Evolutionary conservation across 805 yeast genomes (phyloP), one percentile per base, ranked within the genome.

Genomic region (Hyphopichia homilentoma): DNA sequence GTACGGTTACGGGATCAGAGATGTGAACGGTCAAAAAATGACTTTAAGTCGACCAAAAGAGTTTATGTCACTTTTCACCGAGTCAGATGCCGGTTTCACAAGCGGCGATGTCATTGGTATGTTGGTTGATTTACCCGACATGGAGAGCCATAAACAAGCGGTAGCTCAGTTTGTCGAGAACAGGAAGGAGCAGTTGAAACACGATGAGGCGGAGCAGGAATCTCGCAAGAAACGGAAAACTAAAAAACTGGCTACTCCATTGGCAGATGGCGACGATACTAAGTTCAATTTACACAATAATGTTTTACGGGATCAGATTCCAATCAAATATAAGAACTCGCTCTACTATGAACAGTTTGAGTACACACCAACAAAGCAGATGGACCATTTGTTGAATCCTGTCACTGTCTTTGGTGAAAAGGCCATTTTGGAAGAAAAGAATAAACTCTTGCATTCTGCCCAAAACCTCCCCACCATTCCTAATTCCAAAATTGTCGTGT

Each of bases 1-100:
- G 0, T 93, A 88, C 59, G 90, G 96, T 0, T 90, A 93, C 56
- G 97, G 96, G 2, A 50, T 93, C 2, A 69, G 97, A 38, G 97
- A 90, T 58, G 70, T 73, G 22, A 68, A 72, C 5, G 89, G 95
- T 2, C 84, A 84, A 43, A 75, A 75, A 18, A 69, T 93, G 16
- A 94, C 93, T 42, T 59, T 82, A 27, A 80, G 90, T 37, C 70
- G 89, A 30, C 86, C 87, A 0, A 51, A 57, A 16, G 68, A 71
- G 21, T 75, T 77, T 41, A 65, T 81, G 67, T n/a, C 30, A 6
- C 12, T 18, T 11, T 6, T 12, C 6, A 27, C 8, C 4, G 18
- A 26, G 9, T 46, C 58, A 2, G 70, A 63, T 16, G 40, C 38
- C 16, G 79, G 83, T 2, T 78, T 87, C 44, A 59, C 61, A 18